Evolutionary conservation across 306 rosid species (phyloP).

Genomic region (Delonix regia): DNA sequence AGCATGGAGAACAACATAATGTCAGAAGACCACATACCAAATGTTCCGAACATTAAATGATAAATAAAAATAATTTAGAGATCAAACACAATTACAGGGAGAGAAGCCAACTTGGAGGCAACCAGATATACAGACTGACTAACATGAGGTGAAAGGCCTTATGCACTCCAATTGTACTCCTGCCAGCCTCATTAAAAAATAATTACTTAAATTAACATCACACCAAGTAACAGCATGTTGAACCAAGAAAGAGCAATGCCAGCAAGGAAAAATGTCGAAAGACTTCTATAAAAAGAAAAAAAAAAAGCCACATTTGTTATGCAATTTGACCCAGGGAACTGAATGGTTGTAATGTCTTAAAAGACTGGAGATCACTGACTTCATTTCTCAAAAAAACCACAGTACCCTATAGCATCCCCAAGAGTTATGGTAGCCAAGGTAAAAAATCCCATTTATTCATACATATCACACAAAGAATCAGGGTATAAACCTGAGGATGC

Average conservation of each 20-base stretch:
- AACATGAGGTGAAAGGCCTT: not conserved
- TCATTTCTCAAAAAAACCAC: not conserved
- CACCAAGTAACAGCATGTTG: not conserved
- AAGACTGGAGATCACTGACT: not conserved
- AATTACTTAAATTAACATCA: not conserved
- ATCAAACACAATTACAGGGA: not conserved
- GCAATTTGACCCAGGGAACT: not conserved
- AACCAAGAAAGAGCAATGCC: not conserved
- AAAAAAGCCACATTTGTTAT: not conserved
- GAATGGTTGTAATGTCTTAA: not conserved
- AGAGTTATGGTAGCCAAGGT: not conserved
- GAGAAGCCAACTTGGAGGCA: not conserved
- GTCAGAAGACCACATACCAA: not conserved
- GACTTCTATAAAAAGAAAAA: not conserved
- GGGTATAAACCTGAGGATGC: conserved; percentile 87
- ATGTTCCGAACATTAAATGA: not conserved
- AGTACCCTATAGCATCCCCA: not conserved
- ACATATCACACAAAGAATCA: conserved; percentile 24
- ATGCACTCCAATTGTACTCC: not conserved
- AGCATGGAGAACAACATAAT: not conserved
- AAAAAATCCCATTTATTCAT: conserved; percentile 20
- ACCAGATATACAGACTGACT: not conserved
- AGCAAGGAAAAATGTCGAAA: not conserved
- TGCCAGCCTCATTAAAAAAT: not conserved
- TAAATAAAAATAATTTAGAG: not conserved